Conservation (phyloP, 257 asterid species). For the Rhazya stricta region DNA sequence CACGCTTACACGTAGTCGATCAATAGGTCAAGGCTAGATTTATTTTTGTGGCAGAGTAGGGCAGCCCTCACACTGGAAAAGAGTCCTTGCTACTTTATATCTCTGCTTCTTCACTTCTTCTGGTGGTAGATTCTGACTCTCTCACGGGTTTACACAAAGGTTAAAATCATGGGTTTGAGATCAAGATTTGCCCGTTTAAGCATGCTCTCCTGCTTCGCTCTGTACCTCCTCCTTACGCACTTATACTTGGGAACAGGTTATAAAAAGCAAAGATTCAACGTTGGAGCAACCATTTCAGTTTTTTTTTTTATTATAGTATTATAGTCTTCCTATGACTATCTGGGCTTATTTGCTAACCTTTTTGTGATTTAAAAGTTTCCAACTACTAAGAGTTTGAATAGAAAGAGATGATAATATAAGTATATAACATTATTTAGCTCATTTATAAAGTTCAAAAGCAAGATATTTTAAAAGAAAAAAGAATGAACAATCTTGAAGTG, state of each 20-base stretch:
- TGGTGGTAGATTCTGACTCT: neutral
- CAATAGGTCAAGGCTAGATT: conserved; percentile 4
- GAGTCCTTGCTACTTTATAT: conserved; percentile 1
- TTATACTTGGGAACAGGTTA: conserved; percentile 18
- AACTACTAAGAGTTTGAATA: too few relatives aligned
- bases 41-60: neutral
- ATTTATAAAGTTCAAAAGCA: too few relatives aligned
- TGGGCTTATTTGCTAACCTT: too few relatives aligned
- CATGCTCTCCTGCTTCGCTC: conserved; percentile 13
- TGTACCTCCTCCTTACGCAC: conserved; percentile 8
- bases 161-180: conserved; percentile 25
- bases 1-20: neutral
- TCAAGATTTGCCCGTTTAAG: conserved; percentile 32
- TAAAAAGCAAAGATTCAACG: conserved; percentile 13
- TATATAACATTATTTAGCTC: too few relatives aligned
- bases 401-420: too few relatives aligned
- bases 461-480: too few relatives aligned
- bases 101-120: neutral
- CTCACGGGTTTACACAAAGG: neutral
- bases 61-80: conserved; percentile 8
- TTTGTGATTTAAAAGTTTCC: too few relatives aligned
- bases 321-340: neutral
- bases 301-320: neutral
- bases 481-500: too few relatives aligned
- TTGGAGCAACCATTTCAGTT: neutral